Base-by-base conservation (phyloP, 495 filamentous ascomycete species). In the Endocarpon pusillum region DNA sequence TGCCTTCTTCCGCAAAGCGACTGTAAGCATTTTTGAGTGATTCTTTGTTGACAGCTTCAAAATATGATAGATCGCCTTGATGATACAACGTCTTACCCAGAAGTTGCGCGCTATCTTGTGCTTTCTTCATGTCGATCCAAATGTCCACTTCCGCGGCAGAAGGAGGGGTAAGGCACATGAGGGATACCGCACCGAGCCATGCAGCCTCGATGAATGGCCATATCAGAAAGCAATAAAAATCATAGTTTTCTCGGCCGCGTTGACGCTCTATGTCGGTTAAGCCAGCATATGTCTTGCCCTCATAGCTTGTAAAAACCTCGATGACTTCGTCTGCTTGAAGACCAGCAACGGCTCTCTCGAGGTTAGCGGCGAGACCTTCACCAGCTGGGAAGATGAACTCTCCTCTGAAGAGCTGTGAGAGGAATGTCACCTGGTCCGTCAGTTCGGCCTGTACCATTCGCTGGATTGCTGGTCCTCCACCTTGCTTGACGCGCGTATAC, bases 1-100 rank as follows among this genome's bases (percentile, higher is more conserved):
- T 92, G 11, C 83, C 84, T 43, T 94, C 86, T 47, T 93, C 84
- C 39, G 82, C 73, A 53, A 91, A 93, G 16, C 81, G 75, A 39
- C 74, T 64, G 54, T 82, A 93, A 2, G 82, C 76, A 50, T 96
- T 97, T 42, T 86, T 91, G 33, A 97, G 71, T 1, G 84, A 86
- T 50, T 96, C 85, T 37, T 93, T 94, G 61, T 96, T 97, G 42
- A 97, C 89, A 4, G 89, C 84, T 56, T 97, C 89, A 43, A 94
- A 94, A 52, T 97, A 96, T 16, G 75, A 81, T 18, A 97, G 70
- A 46, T 94, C 86, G 21, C 89, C 89, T 64, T 97, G 89, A 51
- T 96, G 85, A 48, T 94, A 97, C 5, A 97, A 61, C 0, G 89
- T 94, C 64, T 97, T 97, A 14, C 89, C 89, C 12, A 94, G 71